Percentiles rank a stretch among this genome's conserved stretches.
These are phyloP conservation scores for Lupinus albus DNA, from an alignment of 306 rosid species.

Conservation along the genomic window DNA sequence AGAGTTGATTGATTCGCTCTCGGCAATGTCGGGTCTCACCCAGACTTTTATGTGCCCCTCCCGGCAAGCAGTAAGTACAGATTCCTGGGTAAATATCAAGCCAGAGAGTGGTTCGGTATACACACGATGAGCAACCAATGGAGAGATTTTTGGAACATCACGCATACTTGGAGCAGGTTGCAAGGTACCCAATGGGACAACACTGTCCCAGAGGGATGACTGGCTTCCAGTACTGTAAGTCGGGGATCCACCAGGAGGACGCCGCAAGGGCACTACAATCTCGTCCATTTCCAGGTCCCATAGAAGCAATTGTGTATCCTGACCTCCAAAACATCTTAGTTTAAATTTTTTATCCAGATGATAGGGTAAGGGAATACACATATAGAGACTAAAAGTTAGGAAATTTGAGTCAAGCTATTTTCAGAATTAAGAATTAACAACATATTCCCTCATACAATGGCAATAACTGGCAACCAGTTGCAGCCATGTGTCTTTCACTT, in stretches of 20 bases:
- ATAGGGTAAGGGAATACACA: neutral
- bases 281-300: constrained; percentile 95
- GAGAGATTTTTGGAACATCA: constrained; percentile 86
- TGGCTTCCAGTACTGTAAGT: constrained; percentile 89
- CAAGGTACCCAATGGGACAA: constrained; percentile 71
- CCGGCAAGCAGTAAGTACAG: constrained; percentile 85
- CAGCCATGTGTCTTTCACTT: neutral
- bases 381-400: neutral
- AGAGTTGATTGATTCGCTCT: constrained; percentile 60
- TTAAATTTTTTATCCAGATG: neutral
- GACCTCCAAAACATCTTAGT: constrained; percentile 40
- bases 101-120: constrained; percentile 95
- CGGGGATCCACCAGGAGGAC: constrained; percentile 94
- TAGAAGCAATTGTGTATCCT: constrained; percentile 95
- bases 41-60: constrained; percentile 92
- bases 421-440: neutral
- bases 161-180: constrained; percentile 93
- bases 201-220: constrained; percentile 92
- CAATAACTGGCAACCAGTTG: constrained; percentile 27
- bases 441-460: neutral
- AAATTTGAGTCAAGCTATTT: neutral
- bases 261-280: constrained; percentile 85
- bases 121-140: constrained; percentile 81
- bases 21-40: constrained; percentile 74
- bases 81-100: constrained; percentile 77